Percentiles rank a stretch among this genome's conserved stretches.
Conservation (phyloP, 768 basidiomycete species). For the Lactarius vividus region DNA sequence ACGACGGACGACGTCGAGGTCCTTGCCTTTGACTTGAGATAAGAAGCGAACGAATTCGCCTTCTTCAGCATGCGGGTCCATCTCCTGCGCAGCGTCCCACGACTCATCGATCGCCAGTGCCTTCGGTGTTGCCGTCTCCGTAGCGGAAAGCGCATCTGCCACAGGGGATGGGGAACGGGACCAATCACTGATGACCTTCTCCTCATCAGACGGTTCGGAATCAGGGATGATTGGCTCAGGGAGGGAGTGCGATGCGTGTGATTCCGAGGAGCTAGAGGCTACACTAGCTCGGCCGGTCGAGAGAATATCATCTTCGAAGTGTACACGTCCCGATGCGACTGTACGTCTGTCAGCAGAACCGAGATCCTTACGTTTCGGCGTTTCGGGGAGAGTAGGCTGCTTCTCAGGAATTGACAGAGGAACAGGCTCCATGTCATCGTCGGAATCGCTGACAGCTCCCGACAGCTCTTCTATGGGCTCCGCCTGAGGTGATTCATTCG, state of each 20-base stretch:
- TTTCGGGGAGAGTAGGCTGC: neutral
- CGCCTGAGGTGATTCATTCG: neutral
- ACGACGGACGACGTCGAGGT: constrained; percentile 73
- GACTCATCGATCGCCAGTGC: constrained; percentile 41
- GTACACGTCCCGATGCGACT: constrained; percentile 5
- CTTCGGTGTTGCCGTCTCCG: constrained; percentile 24
- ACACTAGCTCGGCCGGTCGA: neutral
- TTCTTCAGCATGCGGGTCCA: constrained; percentile 75
- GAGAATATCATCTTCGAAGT: constrained; percentile 15
- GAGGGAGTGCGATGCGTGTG: neutral
- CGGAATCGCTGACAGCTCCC: constrained; percentile 16
- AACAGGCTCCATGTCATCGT: constrained; percentile 27
- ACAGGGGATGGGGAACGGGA: constrained; percentile 39
- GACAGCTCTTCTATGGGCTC: neutral
- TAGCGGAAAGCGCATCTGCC: constrained; percentile 20
- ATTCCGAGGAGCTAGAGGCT: neutral
- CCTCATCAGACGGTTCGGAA: constrained; percentile 26
- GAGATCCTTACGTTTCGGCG: neutral
- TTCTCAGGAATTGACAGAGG: constrained; percentile 4
- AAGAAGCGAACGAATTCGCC: constrained; percentile 91
- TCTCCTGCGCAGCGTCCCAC: constrained; percentile 86
- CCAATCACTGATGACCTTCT: constrained; percentile 37
- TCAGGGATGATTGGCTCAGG: neutral
- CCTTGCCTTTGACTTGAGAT: constrained; percentile 84
- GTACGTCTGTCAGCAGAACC: constrained; percentile 6